Evolutionary conservation across 2,329 filamentous ascomycete genomes (phyloP).

Genomic region (Ceratocystis alfenasii): DNA sequence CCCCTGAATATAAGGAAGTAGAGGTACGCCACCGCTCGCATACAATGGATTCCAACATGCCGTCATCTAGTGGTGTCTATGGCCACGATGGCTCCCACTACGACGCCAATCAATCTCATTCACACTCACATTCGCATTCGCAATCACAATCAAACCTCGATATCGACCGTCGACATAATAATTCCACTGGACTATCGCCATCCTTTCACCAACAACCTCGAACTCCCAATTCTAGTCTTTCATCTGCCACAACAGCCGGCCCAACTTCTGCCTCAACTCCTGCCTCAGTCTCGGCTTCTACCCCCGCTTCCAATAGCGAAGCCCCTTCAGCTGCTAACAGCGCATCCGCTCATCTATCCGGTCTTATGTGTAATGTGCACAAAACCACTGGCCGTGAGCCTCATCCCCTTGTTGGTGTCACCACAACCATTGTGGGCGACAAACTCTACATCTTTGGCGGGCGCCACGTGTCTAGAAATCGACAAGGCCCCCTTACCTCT

Average conservation of each 20-base stretch:
- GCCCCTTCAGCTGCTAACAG: constrained; percentile 33
- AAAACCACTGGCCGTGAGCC: constrained; percentile 86
- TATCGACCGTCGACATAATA: constrained; percentile 41
- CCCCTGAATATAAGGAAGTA: not conserved
- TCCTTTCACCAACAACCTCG: constrained; percentile 32
- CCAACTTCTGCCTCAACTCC: constrained; percentile 43
- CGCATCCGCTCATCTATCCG: constrained; percentile 49
- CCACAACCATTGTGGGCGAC: constrained; percentile 87
- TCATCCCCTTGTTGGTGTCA: constrained; percentile 82
- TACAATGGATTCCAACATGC: constrained; percentile 21
- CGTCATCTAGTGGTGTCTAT: constrained; percentile 19
- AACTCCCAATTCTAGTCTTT: constrained; percentile 19
- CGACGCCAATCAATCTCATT: constrained; percentile 30
- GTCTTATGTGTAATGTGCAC: constrained; percentile 59
- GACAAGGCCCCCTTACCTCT: constrained; percentile 68
- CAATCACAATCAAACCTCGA: constrained; percentile 27
- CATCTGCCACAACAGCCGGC: constrained; percentile 1
- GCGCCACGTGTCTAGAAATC: constrained; percentile 69
- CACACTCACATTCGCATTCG: not conserved
- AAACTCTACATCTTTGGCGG: constrained; percentile 96
- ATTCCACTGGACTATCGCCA: constrained; percentile 45
- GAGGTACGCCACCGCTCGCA: constrained; percentile 11
- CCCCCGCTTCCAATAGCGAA: constrained; percentile 14
- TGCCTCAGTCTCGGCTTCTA: constrained; percentile 37
- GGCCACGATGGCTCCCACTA: constrained; percentile 20